phyloP scores from a whole-genome alignment of 2,329 filamentous ascomycete species.

The Ceratocystis colombiana region DNA sequence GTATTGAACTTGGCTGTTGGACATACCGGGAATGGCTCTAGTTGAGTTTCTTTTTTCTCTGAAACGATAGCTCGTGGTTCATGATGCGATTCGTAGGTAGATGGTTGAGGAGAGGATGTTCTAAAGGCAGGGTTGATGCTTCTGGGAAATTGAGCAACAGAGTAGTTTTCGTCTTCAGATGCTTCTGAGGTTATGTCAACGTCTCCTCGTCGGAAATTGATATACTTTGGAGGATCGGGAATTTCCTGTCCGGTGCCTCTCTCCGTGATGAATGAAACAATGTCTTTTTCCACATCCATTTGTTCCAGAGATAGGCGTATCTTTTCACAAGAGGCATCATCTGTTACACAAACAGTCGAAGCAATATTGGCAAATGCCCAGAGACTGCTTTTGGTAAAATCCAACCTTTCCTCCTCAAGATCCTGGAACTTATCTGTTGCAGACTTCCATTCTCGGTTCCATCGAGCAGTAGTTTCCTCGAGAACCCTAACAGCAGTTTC shows the following conservation, averaged over 20 bases:
- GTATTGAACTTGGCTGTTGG: background rate
- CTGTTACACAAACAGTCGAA: slow-evolving; percentile 94
- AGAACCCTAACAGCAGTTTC: slow-evolving; percentile 85
- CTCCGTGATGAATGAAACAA: slow-evolving; percentile 76
- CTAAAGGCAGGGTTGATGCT: slow-evolving; percentile 93
- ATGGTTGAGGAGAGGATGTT: slow-evolving; percentile 91
- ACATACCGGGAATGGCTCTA: slow-evolving; percentile 11
- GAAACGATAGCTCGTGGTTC: slow-evolving; percentile 66
- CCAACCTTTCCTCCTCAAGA: slow-evolving; percentile 88
- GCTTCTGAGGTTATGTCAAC: slow-evolving; percentile 70
- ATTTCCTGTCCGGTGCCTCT: slow-evolving; percentile 92
- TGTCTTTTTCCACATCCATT: slow-evolving; percentile 95
- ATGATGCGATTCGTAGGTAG: slow-evolving; percentile 83
- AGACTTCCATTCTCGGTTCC: slow-evolving; percentile 98
- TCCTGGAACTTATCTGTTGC: slow-evolving; percentile 99
- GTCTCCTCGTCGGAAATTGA: slow-evolving; percentile 95
- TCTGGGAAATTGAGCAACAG: slow-evolving; percentile 88
- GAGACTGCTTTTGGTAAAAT: slow-evolving; percentile 94
- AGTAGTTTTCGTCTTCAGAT: slow-evolving; percentile 82
- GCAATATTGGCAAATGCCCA: slow-evolving; percentile 98
- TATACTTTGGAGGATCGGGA: slow-evolving; percentile 91
- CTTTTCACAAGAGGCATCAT: slow-evolving; percentile 94
- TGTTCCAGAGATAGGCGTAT: slow-evolving; percentile 85
- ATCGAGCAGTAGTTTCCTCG: slow-evolving; percentile 87
- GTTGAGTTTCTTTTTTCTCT: slow-evolving; percentile 30